These are phyloP conservation scores for Aspergillus tanneri DNA, from an alignment of 2,329 filamentous ascomycete species.

Conservation along the genomic window DNA sequence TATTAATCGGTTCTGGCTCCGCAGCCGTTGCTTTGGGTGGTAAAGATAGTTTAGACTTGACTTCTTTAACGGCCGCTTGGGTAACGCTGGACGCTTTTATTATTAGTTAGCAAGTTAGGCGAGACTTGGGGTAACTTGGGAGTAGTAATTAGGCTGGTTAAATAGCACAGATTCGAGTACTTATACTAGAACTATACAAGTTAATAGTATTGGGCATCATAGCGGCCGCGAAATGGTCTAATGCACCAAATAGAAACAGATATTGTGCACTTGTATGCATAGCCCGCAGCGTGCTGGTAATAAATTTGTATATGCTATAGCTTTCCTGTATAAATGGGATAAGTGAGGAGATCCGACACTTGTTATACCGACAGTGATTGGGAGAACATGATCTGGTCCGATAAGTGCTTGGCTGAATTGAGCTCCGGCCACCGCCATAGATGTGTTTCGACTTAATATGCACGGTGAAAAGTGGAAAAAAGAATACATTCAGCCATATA, in stretches of 20 bases:
- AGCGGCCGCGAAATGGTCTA: slow-evolving; percentile 80
- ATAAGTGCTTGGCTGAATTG: too few relatives aligned
- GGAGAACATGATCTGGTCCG: too few relatives aligned
- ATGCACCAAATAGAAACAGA: not conserved
- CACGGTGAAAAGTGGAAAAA: too few relatives aligned
- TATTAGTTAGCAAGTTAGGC: slow-evolving; percentile 81
- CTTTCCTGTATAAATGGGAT: slow-evolving; percentile 95
- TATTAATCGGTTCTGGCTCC: slow-evolving; percentile 91
- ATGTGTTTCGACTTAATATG: too few relatives aligned
- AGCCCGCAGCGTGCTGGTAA: slow-evolving; percentile 96
- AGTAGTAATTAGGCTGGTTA: slow-evolving; percentile 93
- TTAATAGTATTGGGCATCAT: slow-evolving; percentile 94
- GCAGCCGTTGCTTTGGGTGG: slow-evolving; percentile 62
- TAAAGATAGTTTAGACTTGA: slow-evolving; percentile 69
- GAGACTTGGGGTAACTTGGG: slow-evolving; percentile 94
- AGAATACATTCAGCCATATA: too few relatives aligned
- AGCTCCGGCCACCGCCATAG: too few relatives aligned
- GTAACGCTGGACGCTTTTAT: slow-evolving; percentile 80
- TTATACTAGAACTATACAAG: slow-evolving; percentile 99
- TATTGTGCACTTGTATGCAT: slow-evolving; percentile 81
- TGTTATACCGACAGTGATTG: too few relatives aligned
- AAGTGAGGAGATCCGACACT: slow-evolving; percentile 90
- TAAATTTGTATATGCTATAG: slow-evolving; percentile 99
- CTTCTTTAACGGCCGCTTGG: slow-evolving; percentile 70
- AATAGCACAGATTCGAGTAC: slow-evolving; percentile 93